A percentile compares a stretch with the other conserved stretches of the same genome.
Evolutionary conservation across 768 basidiomycete species (phyloP).

Genomic region (Symmetrospora coprosmae): DNA sequence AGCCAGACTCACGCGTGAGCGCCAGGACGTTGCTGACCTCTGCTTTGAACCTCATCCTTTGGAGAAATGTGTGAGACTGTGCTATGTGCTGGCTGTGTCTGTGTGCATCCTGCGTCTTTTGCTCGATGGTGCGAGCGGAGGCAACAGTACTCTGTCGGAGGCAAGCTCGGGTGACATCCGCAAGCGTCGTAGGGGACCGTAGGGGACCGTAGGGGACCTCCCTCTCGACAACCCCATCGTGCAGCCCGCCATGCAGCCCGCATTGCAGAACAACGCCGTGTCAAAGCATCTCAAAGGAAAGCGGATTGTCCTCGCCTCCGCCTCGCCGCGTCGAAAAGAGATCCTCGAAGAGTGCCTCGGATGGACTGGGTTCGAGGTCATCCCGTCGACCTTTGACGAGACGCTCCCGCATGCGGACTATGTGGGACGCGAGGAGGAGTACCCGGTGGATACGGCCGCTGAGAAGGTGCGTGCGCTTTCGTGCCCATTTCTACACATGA

Average conservation of each 20-base stretch:
- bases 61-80: too few relatives aligned
- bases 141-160: too few relatives aligned
- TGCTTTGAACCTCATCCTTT: slow-evolving; percentile 16
- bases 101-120: too few relatives aligned
- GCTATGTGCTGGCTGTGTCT: too few relatives aligned
- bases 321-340: slow-evolving; percentile 27
- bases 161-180: too few relatives aligned
- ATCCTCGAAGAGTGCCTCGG: slow-evolving; percentile 26
- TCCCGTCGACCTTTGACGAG: slow-evolving; percentile 69
- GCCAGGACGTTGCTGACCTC: slow-evolving; percentile 13
- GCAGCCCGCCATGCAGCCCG: slow-evolving; percentile 11
- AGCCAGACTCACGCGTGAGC: slow-evolving; percentile 1
- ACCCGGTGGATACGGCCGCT: slow-evolving; percentile 60
- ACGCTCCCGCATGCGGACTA: slow-evolving; percentile 55
- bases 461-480: slow-evolving; percentile 45
- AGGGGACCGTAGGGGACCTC: too few relatives aligned
- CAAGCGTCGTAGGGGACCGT: too few relatives aligned
- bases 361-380: slow-evolving; percentile 41
- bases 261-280: neutral
- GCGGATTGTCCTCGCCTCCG: slow-evolving; percentile 30
- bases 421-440: slow-evolving; percentile 51
- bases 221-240: too few relatives aligned
- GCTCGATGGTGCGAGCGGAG: too few relatives aligned
- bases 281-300: slow-evolving; percentile 23
- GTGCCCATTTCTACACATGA: too few relatives aligned